Evolutionary conservation across 2,329 filamentous ascomycete genomes (phyloP), one percentile per base, ranked within the genome.

Genomic region (Penicillium sp.): DNA sequence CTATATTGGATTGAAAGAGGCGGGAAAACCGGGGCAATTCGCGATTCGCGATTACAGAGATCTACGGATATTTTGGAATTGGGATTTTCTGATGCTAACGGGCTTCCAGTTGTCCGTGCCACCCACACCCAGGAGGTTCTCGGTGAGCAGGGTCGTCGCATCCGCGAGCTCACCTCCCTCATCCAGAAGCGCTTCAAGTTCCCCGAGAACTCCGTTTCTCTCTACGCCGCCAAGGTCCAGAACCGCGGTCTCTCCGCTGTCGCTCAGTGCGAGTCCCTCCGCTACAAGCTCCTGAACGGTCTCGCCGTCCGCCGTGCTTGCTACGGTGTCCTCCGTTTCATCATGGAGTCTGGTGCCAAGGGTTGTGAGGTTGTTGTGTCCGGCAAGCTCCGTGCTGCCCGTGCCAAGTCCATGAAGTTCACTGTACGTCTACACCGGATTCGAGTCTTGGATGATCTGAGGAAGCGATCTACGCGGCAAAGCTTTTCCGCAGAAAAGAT

Each of bases 181-280:
- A 99, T 99, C 84, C 95, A 99, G 84, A 97, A 99, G 88, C 91
- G 93, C 75, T 99, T 99, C 89, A 96, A 96, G 84, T 99, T 99
- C 87, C 92, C 93, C 79, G 92, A 97, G 83, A 97, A 97, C 88
- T 95, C 88, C 68, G 93, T 99, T 76, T 97, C 93, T 64, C 90
- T 99, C 73, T 99, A 99, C 78, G 93, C 93, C 80, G 95, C 93
- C 78, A 99, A 99, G 87, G 93, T 99, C 74, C 93, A 97, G 84
- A 97, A 96, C 84, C 92, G 93, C 76, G 93, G 93, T 88, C 91
- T 99, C 66, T 97, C 92, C 71, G 93, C 93, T 74, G 93, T 99
- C 79, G 93, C 93, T 72, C 93, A 99, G 84, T 99, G 93, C 89
- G 93, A 99, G 83, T 97, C 92, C 66, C 90, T 99, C 75, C 88